phyloP scores from a whole-genome alignment of 2,329 filamentous ascomycete species.

The Pleurostoma richardsiae region DNA sequence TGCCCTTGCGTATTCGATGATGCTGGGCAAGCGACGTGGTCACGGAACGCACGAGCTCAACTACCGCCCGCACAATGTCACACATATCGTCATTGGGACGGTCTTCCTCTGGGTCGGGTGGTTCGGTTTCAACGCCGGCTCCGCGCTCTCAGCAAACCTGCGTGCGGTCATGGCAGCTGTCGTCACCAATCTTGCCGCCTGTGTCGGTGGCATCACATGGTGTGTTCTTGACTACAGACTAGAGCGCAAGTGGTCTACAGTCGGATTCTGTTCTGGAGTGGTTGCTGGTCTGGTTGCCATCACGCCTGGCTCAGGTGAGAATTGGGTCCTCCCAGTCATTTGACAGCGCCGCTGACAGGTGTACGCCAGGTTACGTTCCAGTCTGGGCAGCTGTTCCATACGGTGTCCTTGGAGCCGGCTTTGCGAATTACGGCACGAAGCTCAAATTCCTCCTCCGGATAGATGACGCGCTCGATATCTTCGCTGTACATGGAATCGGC shows the following conservation, averaged over 20 bases:
- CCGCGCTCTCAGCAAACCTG: constrained; percentile 74
- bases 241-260: constrained; percentile 87
- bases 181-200: constrained; percentile 81
- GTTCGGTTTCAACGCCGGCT: constrained; percentile 93
- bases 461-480: constrained; percentile 86
- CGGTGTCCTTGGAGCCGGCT: constrained; percentile 68
- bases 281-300: constrained; percentile 84
- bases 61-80: constrained; percentile 89
- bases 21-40: constrained; percentile 80
- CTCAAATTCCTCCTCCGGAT: constrained; percentile 78
- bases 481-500: constrained; percentile 75
- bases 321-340: not conserved
- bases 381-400: constrained; percentile 80
- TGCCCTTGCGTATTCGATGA: constrained; percentile 84
- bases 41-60: constrained; percentile 86
- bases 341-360: too few relatives aligned
- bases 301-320: constrained; percentile 72
- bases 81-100: constrained; percentile 85
- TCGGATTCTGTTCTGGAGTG: constrained; percentile 88
- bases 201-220: constrained; percentile 83
- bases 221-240: constrained; percentile 84
- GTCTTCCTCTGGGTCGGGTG: constrained; percentile 94
- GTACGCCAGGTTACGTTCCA: constrained; percentile 59
- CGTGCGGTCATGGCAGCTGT: constrained; percentile 82
- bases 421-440: constrained; percentile 88